Evolutionary conservation across 2,329 filamentous ascomycete species (phyloP).

Genomic region (Aschersonia sp.): DNA sequence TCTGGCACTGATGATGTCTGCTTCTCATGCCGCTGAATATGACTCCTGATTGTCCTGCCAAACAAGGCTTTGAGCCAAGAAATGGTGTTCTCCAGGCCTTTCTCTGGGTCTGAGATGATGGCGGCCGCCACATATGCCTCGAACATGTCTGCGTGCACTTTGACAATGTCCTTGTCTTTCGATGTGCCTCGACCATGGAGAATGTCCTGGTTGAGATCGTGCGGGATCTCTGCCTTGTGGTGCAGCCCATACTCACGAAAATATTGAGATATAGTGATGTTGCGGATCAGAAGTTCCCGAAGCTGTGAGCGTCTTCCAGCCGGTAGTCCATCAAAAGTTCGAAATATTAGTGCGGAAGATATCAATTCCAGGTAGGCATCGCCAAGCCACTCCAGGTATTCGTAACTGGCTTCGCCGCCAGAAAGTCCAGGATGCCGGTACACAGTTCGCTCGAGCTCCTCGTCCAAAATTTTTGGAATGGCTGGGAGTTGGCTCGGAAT

Average conservation of each 20-base stretch:
- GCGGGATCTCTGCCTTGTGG: slow-evolving; percentile 42
- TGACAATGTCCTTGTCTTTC: slow-evolving; percentile 42
- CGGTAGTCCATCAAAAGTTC: slow-evolving; percentile 49
- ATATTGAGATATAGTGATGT: slow-evolving; percentile 59
- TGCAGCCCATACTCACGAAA: slow-evolving; percentile 58
- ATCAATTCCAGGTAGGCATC: slow-evolving; percentile 75
- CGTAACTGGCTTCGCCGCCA: slow-evolving; percentile 38
- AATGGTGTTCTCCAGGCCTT: slow-evolving; percentile 47
- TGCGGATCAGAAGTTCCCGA: slow-evolving; percentile 68
- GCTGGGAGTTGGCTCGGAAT: slow-evolving; percentile 35
- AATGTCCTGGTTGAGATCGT: slow-evolving; percentile 19
- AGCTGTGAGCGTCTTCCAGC: slow-evolving; percentile 61
- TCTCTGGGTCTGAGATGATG: slow-evolving; percentile 48
- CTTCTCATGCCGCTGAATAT: slow-evolving; percentile 25
- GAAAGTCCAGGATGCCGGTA: slow-evolving; percentile 49
- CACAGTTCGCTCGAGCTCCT: slow-evolving; percentile 42
- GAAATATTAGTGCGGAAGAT: slow-evolving; percentile 59
- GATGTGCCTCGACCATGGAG: slow-evolving; percentile 12
- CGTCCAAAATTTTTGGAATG: slow-evolving; percentile 46
- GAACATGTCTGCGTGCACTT: slow-evolving; percentile 75
- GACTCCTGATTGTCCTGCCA: slow-evolving; percentile 45
- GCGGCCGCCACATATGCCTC: slow-evolving; percentile 80
- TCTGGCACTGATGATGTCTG: background rate
- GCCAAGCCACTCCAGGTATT: slow-evolving; percentile 76
- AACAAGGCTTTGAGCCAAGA: slow-evolving; percentile 66